Percentiles rank a stretch among this genome's conserved stretches.
Conservation (phyloP, 768 basidiomycete genomes). For the Rhizopogon rudus region DNA sequence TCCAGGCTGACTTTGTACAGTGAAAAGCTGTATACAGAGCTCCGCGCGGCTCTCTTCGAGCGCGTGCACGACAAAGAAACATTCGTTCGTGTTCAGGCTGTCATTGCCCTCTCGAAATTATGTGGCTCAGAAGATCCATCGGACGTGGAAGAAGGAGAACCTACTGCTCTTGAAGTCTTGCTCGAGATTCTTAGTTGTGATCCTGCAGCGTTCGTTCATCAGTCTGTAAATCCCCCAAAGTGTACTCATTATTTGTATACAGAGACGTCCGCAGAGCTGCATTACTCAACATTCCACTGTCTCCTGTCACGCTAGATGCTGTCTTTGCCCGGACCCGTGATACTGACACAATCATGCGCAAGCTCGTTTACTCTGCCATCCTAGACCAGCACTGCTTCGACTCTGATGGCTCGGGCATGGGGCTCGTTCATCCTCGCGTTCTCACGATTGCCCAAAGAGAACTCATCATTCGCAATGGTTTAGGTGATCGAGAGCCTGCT, state of each 20-base stretch:
- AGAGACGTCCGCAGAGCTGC: slow-evolving; percentile 87
- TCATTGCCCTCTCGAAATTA: slow-evolving; percentile 74
- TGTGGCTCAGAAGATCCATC: slow-evolving; percentile 61
- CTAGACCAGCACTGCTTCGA: slow-evolving; percentile 41
- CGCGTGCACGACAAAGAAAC: slow-evolving; percentile 78
- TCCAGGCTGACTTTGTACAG: slow-evolving; percentile 33
- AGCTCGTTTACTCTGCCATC: slow-evolving; percentile 60
- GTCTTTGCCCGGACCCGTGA: slow-evolving; percentile 80
- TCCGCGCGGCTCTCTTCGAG: slow-evolving; percentile 63
- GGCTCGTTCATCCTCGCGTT: slow-evolving; percentile 56
- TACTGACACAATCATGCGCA: slow-evolving; percentile 68
- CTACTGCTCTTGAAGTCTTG: slow-evolving; percentile 53
- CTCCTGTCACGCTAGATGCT: slow-evolving; percentile 47
- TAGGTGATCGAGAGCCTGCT: slow-evolving; percentile 76
- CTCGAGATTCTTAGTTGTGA: slow-evolving; percentile 67
- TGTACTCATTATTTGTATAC: background rate
- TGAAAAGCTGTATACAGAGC: slow-evolving; percentile 63
- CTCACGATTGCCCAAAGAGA: slow-evolving; percentile 74
- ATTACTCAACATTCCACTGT: slow-evolving; percentile 65
- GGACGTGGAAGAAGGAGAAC: slow-evolving; percentile 44
- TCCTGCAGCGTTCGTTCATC: slow-evolving; percentile 52
- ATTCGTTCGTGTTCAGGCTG: slow-evolving; percentile 72
- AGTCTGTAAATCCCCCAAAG: no score
- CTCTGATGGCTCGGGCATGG: slow-evolving; percentile 33
- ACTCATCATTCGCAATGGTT: slow-evolving; percentile 71